These are phyloP conservation scores for Botrytis byssoidea DNA, from an alignment of 2,329 filamentous ascomycete genomes.

Conservation along the genomic window DNA sequence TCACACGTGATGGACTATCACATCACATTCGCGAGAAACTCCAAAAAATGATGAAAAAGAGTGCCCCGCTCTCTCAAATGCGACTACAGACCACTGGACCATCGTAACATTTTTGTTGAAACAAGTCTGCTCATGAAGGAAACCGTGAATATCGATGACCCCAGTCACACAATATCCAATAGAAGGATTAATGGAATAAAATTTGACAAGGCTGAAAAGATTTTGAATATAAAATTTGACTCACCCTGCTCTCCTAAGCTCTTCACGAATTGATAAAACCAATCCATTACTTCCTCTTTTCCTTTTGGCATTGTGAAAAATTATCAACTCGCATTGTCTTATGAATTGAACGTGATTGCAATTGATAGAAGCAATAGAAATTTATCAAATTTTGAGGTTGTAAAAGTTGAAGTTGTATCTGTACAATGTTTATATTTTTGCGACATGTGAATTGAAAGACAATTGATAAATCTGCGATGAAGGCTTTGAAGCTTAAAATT, in stretches of 20 bases:
- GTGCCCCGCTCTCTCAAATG: background rate
- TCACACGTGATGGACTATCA: conserved; percentile 19
- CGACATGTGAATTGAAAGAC: background rate
- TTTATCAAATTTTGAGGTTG: conserved; percentile 1
- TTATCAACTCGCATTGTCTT: conserved; percentile 14
- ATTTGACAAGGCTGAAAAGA: conserved; percentile 7
- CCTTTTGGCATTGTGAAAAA: conserved; percentile 14
- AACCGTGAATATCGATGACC: background rate
- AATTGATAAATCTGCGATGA: conserved; percentile 3
- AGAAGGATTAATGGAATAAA: background rate
- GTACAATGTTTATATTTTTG: conserved; percentile 3
- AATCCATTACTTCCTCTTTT: conserved; percentile 20
- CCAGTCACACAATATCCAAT: background rate
- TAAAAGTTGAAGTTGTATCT: conserved; percentile 9
- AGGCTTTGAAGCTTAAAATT: conserved; percentile 10
- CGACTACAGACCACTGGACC: conserved; percentile 7
- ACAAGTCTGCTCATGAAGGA: background rate
- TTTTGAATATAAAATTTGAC: conserved; percentile 8
- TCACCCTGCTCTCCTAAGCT: conserved; percentile 12
- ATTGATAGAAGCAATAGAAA: background rate
- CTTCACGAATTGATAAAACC: conserved; percentile 13
- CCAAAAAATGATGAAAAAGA: background rate
- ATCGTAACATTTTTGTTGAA: conserved; percentile 14
- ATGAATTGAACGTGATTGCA: background rate
- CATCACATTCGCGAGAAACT: background rate